Evolutionary conservation across 1,284 basidiomycete genomes (phyloP).

Genomic region (Leccinum fuscescens): DNA sequence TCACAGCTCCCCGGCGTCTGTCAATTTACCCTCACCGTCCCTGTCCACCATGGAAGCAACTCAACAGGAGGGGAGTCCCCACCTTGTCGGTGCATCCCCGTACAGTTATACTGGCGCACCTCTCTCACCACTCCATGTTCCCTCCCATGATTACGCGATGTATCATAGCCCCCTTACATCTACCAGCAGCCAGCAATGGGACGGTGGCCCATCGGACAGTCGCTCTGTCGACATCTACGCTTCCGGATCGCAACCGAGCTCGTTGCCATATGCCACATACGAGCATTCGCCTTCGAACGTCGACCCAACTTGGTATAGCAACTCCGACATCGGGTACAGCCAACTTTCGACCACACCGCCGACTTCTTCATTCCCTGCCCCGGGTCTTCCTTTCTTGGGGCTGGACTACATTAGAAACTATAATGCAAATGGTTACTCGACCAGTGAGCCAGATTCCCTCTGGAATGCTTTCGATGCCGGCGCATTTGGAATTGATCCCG

Average conservation of each 20-base stretch:
- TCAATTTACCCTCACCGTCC: conserved; percentile 64
- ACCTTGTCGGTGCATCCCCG: conserved; percentile 35
- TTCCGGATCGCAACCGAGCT: conserved; percentile 37
- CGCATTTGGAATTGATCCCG: conserved; percentile 71
- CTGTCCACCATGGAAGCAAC: conserved; percentile 42
- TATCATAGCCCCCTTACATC: conserved; percentile 43
- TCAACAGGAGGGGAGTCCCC: conserved; percentile 47
- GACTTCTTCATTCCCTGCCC: conserved; percentile 58
- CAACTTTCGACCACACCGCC: conserved; percentile 57
- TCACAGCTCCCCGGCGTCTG: conserved; percentile 75
- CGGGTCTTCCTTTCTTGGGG: conserved; percentile 75
- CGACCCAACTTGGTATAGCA: conserved; percentile 47
- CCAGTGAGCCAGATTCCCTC: conserved; percentile 59
- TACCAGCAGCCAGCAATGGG: conserved; percentile 44
- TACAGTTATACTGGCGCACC: conserved; percentile 46
- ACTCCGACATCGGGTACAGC: conserved; percentile 40
- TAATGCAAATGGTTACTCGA: conserved; percentile 41
- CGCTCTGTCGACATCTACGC: conserved; percentile 43
- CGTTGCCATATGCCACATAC: conserved; percentile 38
- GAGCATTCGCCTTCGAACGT: conserved; percentile 43
- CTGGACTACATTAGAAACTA: conserved; percentile 79
- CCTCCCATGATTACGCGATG: conserved; percentile 56
- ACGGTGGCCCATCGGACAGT: conserved; percentile 37
- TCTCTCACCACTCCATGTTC: conserved; percentile 46
- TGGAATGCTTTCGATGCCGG: conserved; percentile 74